Base-by-base conservation (phyloP, 441 rosid species). In the Jatropha podagrica region DNA sequence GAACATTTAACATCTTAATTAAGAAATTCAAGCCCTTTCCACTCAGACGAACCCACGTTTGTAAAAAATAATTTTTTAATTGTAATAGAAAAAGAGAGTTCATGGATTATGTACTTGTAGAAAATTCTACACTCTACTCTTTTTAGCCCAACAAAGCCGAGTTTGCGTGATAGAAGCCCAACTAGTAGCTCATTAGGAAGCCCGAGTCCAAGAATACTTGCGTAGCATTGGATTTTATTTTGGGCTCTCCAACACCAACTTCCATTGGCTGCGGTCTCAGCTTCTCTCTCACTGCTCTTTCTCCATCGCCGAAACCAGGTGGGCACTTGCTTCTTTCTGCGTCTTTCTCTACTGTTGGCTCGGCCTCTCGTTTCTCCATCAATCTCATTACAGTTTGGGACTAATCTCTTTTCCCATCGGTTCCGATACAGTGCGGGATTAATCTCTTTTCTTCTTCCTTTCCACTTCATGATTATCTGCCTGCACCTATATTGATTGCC, bases 271-370 rank as follows among this genome's bases (percentile, higher is more conserved):
- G 17, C 23, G 7, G 17, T 15, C 73, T 11, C 5, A 1, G 40
- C 59, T 54, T 20, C 38, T 72, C 2, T 5, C 54, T 3, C 52
- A 65, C 14, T 23, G 5, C 71, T 52, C 65, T 9, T 49, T 52
- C 75, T 56, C 26, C 75, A 38, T 48, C 72, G 65, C 81, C 71
- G 72, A 63, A 46, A 38, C 48, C 65, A 66, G 55, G 44, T 38
- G 64, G 41, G 32, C 17, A 14, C 42, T 54, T 61, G 6, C 58
- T 4, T 11, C 52, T 41, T 41, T 32, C 32, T 9, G 20, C 26
- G n/a, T 23, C 49, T 18, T 40, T 64, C 63, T 40, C 56, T 37
- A 27, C 37, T 20, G 2, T 27, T 3, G 8, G 7, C 41, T 69
- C 48, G 5, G 49, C 63, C 55, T 38, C 18, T 20, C 3, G 2